Conservation (phyloP, 495 filamentous ascomycete genomes). For the Tuber umbilicatum region DNA sequence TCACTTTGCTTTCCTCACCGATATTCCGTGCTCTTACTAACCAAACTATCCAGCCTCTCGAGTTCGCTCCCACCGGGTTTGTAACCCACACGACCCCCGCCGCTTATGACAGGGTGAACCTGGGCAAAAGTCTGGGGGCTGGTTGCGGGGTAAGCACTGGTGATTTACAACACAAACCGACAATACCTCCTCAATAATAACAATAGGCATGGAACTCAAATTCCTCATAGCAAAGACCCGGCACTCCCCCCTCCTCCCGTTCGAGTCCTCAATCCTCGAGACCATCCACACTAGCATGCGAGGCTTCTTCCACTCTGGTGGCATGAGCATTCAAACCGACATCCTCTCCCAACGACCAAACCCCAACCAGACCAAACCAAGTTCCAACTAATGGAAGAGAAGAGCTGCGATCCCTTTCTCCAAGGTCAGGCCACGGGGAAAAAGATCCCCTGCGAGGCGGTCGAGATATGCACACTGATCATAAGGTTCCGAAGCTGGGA, state of each 20-base stretch:
- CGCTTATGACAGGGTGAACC: too few relatives aligned
- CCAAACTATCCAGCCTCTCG: too few relatives aligned
- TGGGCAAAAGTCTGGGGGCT: too few relatives aligned
- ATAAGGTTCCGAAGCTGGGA: conserved; percentile 23
- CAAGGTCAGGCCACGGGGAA: conserved; percentile 9
- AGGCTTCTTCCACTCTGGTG: conserved; percentile 11
- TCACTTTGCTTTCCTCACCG: too few relatives aligned
- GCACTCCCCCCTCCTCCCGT: conserved; percentile 1
- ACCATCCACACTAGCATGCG: conserved; percentile 17
- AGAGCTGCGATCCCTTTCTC: conserved; percentile 22
- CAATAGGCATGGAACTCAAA: conserved; percentile 31
- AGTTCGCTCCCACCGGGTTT: too few relatives aligned
- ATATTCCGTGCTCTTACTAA: too few relatives aligned
- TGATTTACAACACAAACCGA: conserved; percentile 10
- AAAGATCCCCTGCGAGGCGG: conserved; percentile 20
- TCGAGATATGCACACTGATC: conserved; percentile 39
- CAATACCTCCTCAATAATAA: conserved; percentile 25
- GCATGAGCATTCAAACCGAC: conserved; percentile 27
- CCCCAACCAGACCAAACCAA: conserved; percentile 20
- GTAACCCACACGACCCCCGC: too few relatives aligned
- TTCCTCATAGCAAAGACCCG: conserved; percentile 28
- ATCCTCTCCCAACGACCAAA: conserved; percentile 16
- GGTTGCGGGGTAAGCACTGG: too few relatives aligned
- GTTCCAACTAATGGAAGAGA: conserved; percentile 30
- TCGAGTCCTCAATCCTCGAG: conserved; percentile 15